Evolutionary conservation across 352 stramenopile genomes (phyloP), one percentile per base, ranked within the genome.

Genomic region (Phytopythium kandeliae): DNA sequence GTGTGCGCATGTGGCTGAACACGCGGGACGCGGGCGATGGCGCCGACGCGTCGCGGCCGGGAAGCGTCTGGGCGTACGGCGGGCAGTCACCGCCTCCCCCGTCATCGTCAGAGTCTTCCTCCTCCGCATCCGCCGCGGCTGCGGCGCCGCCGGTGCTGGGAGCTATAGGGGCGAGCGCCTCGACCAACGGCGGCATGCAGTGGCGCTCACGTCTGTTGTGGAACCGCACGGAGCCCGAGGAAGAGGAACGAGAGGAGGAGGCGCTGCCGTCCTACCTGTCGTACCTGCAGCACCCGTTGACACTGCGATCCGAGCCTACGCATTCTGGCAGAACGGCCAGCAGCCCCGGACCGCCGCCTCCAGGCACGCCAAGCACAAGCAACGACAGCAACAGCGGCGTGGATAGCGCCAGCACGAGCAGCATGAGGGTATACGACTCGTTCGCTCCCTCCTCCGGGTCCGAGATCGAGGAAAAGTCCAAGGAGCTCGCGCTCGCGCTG

Each of bases 171-270:
- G 5, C 21, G 11, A 19, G 35, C 35, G 35, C 16, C 3, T 15
- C 2, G 9, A n/a, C 36, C n/a, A 42, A 15, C 36, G 45, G 45
- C 30, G 30, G 45, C 45, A 30, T n/a, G 5, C 21, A 51, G 17
- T 19, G 59, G 51, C 2, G 52, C 25, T 48, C 69, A 38, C 54
- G 70, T 17, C 62, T 85, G 49, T 60, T 85, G n/a, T 87, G 76
- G 76, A 82, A 71, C 55, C 71, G 76, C 51, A 71, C 79, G 69
- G 76, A 69, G 41, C 67, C 71, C 0, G 73, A 76, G 30, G 78
- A 89, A 54, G 78, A 89, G 49, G 78, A 89, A 50, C 67, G 74
- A 31, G 74, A 86, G 43, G 78, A 89, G 52, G 78, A 89, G 51
- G 78, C 78, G 19, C 55, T 89, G 21, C 78, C 78, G 2, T 82